Evolutionary conservation across 73 alveolate genomes (phyloP).

Genomic region (Breviolum minutum): DNA sequence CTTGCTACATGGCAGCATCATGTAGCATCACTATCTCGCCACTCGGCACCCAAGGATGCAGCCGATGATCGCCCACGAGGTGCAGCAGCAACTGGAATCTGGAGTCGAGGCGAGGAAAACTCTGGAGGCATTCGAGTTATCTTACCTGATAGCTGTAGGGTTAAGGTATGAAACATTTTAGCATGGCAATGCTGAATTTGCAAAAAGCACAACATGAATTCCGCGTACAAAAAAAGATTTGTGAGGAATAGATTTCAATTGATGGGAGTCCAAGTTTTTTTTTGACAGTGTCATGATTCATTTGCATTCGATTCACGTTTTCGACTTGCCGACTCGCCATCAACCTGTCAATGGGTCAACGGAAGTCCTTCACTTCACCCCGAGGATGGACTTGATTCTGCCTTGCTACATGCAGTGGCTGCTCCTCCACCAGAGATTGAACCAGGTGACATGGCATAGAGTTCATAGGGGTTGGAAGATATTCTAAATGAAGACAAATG

Average conservation of each 20-base stretch:
- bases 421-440: no score
- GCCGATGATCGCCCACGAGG: conserved; percentile 23
- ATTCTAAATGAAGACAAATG: no score
- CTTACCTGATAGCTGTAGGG: background rate
- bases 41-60: conserved; percentile 19
- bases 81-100: conserved; percentile 9
- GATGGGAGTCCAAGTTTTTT: background rate
- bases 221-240: background rate
- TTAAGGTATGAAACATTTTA: background rate
- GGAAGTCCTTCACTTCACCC: no score
- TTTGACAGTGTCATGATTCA: no score
- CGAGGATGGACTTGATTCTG: no score
- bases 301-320: no score
- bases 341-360: no score
- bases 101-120: background rate
- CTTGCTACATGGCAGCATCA: background rate
- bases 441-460: no score
- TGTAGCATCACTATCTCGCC: background rate
- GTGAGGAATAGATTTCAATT: background rate
- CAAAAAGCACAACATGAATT: background rate
- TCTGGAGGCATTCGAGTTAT: background rate
- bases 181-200: background rate
- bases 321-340: no score
- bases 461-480: no score
- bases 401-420: no score